A percentile compares a stretch with the other conserved stretches of the same genome.
Evolutionary conservation across 306 rosid genomes (phyloP).

Genomic region (Begonia fuchsioides): DNA sequence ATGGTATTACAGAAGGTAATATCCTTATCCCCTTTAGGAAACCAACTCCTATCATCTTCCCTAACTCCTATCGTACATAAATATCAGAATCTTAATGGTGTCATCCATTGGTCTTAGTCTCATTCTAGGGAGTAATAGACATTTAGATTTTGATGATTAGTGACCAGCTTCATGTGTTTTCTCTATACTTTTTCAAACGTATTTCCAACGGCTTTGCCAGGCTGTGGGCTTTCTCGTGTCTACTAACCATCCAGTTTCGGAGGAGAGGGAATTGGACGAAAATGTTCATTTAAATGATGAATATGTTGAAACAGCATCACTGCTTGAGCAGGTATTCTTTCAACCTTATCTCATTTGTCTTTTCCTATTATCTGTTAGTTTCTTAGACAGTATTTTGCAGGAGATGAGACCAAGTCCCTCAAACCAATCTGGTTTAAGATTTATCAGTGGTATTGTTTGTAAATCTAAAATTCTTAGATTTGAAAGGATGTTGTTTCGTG

Average conservation of each 20-base stretch:
- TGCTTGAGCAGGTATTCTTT: slow-evolving; percentile 69
- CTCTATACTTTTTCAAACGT: neutral
- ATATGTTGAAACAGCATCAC: slow-evolving; percentile 46
- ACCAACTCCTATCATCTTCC: too few relatives aligned
- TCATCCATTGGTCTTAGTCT: too few relatives aligned
- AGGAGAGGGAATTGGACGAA: slow-evolving; percentile 71
- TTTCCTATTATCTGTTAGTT: slow-evolving; percentile 7
- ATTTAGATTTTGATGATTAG: too few relatives aligned
- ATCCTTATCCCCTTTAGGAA: neutral
- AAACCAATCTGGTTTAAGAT: slow-evolving; percentile 71
- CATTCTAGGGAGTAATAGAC: too few relatives aligned
- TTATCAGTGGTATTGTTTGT: slow-evolving; percentile 86
- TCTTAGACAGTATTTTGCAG: slow-evolving; percentile 28
- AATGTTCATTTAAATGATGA: slow-evolving; percentile 51
- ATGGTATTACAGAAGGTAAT: slow-evolving; percentile 86
- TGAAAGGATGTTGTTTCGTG: slow-evolving; percentile 96
- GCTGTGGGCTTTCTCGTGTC: slow-evolving; percentile 76
- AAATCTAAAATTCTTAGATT: slow-evolving; percentile 69
- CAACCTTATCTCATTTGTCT: neutral
- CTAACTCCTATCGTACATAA: too few relatives aligned
- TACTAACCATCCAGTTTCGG: slow-evolving; percentile 29
- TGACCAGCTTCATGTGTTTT: slow-evolving; percentile 1
- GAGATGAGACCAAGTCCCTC: slow-evolving; percentile 61
- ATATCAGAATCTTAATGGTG: too few relatives aligned
- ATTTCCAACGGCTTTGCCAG: slow-evolving; percentile 31